A percentile compares a stretch with the other conserved stretches of the same genome.
These are phyloP conservation scores for Kodamaea ohmeri DNA, from an alignment of 1,139 yeast genomes.

Conservation along the genomic window DNA sequence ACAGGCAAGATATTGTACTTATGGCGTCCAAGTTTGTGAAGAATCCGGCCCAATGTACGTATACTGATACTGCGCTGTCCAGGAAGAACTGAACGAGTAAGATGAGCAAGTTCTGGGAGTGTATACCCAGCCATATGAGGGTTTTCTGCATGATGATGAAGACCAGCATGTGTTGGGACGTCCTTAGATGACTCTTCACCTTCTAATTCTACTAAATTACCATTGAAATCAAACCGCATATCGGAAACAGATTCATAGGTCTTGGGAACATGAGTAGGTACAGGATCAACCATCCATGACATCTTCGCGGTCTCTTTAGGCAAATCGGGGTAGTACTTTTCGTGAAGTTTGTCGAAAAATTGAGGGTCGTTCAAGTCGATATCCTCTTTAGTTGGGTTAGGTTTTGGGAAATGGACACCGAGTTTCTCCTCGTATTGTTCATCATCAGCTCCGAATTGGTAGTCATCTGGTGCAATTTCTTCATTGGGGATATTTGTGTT, in stretches of 20 bases:
- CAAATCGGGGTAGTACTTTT: constrained; percentile 83
- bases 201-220: constrained; percentile 58
- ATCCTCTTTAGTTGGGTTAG: constrained; percentile 38
- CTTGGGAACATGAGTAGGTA: constrained; percentile 43
- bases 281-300: constrained; percentile 84
- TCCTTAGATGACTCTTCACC: constrained; percentile 41
- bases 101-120: constrained; percentile 72
- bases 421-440: constrained; percentile 32
- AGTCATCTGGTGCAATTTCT: constrained; percentile 41
- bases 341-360: constrained; percentile 75
- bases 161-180: constrained; percentile 60
- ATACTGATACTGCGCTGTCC: constrained; percentile 87
- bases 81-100: constrained; percentile 74
- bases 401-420: constrained; percentile 65
- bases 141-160: constrained; percentile 88
- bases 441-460: constrained; percentile 37
- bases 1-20: constrained; percentile 53
- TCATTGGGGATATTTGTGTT: constrained; percentile 19
- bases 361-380: constrained; percentile 71
- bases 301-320: constrained; percentile 79
- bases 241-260: constrained; percentile 64
- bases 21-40: constrained; percentile 74
- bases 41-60: constrained; percentile 80
- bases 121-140: constrained; percentile 95
- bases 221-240: constrained; percentile 85